Evolutionary conservation across 495 filamentous ascomycete species (phyloP).

Genomic region (Sordaria brevicollis): DNA sequence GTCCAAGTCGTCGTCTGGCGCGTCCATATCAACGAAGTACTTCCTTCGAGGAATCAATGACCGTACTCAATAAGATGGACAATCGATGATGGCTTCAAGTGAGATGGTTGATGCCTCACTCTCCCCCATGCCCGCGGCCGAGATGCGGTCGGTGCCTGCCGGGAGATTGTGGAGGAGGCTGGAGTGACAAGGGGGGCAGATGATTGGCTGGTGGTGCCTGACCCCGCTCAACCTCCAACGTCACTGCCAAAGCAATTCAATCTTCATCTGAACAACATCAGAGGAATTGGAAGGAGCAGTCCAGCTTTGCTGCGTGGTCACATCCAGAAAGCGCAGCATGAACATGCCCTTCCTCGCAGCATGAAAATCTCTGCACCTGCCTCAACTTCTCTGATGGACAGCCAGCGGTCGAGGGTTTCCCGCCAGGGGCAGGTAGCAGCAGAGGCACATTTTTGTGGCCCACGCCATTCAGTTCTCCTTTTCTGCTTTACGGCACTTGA

Average conservation of each 20-base stretch:
- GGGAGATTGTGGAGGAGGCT: neutral
- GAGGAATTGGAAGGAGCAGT: neutral
- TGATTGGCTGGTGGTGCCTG: neutral
- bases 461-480: no score
- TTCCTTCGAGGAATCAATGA: neutral
- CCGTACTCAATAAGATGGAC: neutral
- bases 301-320: neutral
- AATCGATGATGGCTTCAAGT: neutral
- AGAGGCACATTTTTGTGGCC: neutral
- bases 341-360: neutral
- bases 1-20: constrained; percentile 49
- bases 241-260: neutral
- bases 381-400: neutral
- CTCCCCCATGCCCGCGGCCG: neutral
- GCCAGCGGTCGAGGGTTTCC: neutral
- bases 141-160: neutral
- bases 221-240: neutral
- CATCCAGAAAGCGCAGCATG: neutral
- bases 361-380: neutral
- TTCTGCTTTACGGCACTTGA: neutral
- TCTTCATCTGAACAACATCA: neutral
- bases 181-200: neutral
- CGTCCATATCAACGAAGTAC: constrained; percentile 28
- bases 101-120: neutral
- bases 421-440: neutral